phyloP scores from a whole-genome alignment of 2,329 filamentous ascomycete genomes.

The Trichophyton rubrum region DNA sequence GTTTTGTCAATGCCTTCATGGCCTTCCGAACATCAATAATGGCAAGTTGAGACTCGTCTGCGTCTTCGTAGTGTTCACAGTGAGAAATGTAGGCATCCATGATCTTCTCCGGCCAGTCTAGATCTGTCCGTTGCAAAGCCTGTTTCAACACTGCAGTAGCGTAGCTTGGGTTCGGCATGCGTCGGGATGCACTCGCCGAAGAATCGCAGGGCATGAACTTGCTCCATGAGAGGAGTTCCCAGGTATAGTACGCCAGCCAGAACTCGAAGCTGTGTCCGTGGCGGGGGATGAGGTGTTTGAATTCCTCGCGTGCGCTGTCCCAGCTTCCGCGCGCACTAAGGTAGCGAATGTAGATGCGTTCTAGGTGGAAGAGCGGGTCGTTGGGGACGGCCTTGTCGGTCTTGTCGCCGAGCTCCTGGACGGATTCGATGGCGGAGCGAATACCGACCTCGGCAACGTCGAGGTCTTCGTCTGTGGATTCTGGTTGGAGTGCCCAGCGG shows the following conservation, averaged over 20 bases:
- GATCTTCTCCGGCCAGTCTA: slow-evolving; percentile 41
- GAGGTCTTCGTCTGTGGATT: slow-evolving; percentile 65
- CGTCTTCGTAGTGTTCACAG: slow-evolving; percentile 81
- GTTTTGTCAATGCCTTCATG: slow-evolving; percentile 49
- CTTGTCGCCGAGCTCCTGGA: slow-evolving; percentile 63
- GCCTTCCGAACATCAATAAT: slow-evolving; percentile 61
- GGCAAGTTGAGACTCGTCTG: slow-evolving; percentile 59
- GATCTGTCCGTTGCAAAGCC: slow-evolving; percentile 45
- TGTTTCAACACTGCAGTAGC: slow-evolving; percentile 67
- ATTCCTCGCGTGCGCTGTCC: slow-evolving; percentile 64
- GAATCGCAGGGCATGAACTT: slow-evolving; percentile 43
- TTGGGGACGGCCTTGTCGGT: slow-evolving; percentile 67
- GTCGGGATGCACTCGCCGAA: slow-evolving; percentile 41
- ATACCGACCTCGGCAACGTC: slow-evolving; percentile 88
- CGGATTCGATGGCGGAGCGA: slow-evolving; percentile 70
- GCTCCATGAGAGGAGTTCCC: slow-evolving; percentile 69
- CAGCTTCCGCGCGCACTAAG: slow-evolving; percentile 69
- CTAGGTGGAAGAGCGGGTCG: slow-evolving; percentile 79
- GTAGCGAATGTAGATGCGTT: slow-evolving; percentile 86
- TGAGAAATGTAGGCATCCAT: slow-evolving; percentile 37
- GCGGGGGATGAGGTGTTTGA: slow-evolving; percentile 56
- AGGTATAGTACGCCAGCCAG: slow-evolving; percentile 83
- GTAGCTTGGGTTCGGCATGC: slow-evolving; percentile 52
- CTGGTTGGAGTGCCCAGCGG: slow-evolving; percentile 63
- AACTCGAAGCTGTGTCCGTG: slow-evolving; percentile 78